A percentile compares a stretch with the other conserved stretches of the same genome.
Evolutionary conservation across 2,329 filamentous ascomycete genomes (phyloP).

Genomic region (Trichoderma sp.): DNA sequence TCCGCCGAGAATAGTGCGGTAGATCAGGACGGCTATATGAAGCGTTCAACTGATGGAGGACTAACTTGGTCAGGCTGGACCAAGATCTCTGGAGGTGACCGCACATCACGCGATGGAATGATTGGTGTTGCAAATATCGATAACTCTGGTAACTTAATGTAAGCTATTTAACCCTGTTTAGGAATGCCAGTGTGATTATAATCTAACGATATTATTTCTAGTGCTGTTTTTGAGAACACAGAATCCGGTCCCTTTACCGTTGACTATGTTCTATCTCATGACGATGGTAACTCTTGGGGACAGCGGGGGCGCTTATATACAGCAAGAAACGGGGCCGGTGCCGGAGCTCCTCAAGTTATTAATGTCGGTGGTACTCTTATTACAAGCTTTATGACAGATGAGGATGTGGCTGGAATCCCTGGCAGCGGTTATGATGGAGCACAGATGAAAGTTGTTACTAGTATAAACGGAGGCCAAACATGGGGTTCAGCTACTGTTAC

Average conservation of each 20-base stretch:
- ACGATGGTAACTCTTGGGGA: constrained; percentile 47
- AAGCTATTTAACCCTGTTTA: neutral
- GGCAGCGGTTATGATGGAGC: neutral
- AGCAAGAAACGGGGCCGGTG: constrained; percentile 27
- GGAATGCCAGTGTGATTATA: neutral
- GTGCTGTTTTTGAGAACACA: constrained; percentile 46
- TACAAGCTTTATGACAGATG: constrained; percentile 49
- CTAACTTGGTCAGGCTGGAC: constrained; percentile 39
- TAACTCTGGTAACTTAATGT: constrained; percentile 5
- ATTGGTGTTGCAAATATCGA: constrained; percentile 43
- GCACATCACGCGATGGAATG: constrained; percentile 48
- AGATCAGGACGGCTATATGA: constrained; percentile 48
- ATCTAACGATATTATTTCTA: neutral
- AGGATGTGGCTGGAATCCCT: constrained; percentile 34
- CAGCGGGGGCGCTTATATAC: constrained; percentile 42
- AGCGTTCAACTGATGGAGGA: constrained; percentile 43
- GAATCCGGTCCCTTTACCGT: constrained; percentile 40
- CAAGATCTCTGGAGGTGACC: constrained; percentile 40
- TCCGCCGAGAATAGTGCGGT: constrained; percentile 41
- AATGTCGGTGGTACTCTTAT: constrained; percentile 47
- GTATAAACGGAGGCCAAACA: neutral
- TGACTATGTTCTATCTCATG: constrained; percentile 40
- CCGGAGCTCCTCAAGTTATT: constrained; percentile 45
- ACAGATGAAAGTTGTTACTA: constrained; percentile 6
- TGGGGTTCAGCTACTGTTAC: neutral